phyloP scores from a whole-genome alignment of 805 yeast species.

The Lipomyces kockii region DNA sequence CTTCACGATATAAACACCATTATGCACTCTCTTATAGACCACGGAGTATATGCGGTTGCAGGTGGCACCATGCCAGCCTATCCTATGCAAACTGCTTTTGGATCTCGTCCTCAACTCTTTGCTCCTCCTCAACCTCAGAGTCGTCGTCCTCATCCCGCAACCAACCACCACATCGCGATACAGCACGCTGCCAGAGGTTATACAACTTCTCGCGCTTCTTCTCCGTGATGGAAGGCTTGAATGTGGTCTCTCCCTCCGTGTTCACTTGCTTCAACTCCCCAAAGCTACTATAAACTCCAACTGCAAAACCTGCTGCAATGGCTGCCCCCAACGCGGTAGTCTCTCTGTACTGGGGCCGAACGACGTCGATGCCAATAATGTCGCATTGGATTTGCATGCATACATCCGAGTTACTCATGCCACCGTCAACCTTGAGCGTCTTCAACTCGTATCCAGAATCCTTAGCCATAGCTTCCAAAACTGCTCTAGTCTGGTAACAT shows the following conservation, averaged over 20 bases:
- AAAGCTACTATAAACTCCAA: conserved; percentile 72
- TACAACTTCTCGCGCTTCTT: conserved; percentile 66
- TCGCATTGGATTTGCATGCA: conserved; percentile 95
- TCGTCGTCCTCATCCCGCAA: conserved; percentile 45
- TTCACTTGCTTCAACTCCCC: conserved; percentile 59
- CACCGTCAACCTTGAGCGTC: conserved; percentile 81
- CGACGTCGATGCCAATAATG: conserved; percentile 83
- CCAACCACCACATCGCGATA: conserved; percentile 84
- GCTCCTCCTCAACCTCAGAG: conserved; percentile 20
- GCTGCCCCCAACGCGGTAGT: conserved; percentile 97
- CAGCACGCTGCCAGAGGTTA: conserved; percentile 84
- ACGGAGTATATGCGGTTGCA: not conserved
- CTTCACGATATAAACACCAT: not conserved
- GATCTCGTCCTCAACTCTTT: conserved; percentile 18
- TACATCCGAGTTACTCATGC: conserved; percentile 88
- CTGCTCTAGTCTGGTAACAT: conserved; percentile 90
- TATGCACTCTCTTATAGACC: not conserved
- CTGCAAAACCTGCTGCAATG: conserved; percentile 86
- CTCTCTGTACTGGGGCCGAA: conserved; percentile 80
- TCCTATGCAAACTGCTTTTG: not conserved
- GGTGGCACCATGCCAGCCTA: not conserved
- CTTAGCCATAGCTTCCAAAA: conserved; percentile 83
- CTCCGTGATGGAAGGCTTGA: conserved; percentile 40
- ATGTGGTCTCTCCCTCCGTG: conserved; percentile 41
- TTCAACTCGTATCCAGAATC: conserved; percentile 68